Percentiles rank a stretch among this genome's conserved stretches.
phyloP scores from a whole-genome alignment of 1,284 basidiomycete species.

The Apiotrichum mycotoxinovorans region DNA sequence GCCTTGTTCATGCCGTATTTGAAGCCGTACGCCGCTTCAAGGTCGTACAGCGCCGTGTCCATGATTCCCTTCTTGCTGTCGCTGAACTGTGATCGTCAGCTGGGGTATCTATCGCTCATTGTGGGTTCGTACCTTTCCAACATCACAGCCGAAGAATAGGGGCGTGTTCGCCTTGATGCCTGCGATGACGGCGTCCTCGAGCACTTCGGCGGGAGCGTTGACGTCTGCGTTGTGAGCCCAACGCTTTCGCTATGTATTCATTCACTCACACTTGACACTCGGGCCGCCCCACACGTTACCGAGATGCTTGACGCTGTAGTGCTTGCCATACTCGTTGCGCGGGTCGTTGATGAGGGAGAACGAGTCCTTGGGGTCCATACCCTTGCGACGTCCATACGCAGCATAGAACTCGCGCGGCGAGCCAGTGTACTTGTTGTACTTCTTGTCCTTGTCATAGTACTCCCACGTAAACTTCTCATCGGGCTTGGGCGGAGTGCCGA shows the following conservation, averaged over 20 bases:
- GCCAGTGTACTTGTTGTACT: conserved; percentile 67
- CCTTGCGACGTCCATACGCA: conserved; percentile 34
- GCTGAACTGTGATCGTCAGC: conserved; percentile 15
- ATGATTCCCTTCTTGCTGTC: conserved; percentile 64
- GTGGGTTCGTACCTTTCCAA: conserved; percentile 40
- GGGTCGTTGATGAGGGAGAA: conserved; percentile 96
- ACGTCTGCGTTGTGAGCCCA: conserved; percentile 60
- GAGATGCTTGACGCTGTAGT: conserved; percentile 90
- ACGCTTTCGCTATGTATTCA: background rate
- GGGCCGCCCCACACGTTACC: conserved; percentile 87
- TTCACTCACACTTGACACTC: conserved; percentile 67
- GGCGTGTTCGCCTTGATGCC: conserved; percentile 84
- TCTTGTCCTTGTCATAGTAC: conserved; percentile 76
- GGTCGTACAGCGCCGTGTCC: conserved; percentile 79
- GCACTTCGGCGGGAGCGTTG: conserved; percentile 74
- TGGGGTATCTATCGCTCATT: too few species aligned
- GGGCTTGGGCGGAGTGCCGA: conserved; percentile 76
- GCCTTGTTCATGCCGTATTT: conserved; percentile 68
- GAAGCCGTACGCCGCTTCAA: conserved; percentile 68
- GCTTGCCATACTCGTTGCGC: conserved; percentile 71
- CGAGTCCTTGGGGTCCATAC: conserved; percentile 55
- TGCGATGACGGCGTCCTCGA: conserved; percentile 77
- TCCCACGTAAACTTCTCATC: conserved; percentile 78
- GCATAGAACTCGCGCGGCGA: conserved; percentile 77
- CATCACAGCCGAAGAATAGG: conserved; percentile 88